Base-by-base conservation (phyloP, 768 basidiomycete species). In the Steccherinum ochraceum region DNA sequence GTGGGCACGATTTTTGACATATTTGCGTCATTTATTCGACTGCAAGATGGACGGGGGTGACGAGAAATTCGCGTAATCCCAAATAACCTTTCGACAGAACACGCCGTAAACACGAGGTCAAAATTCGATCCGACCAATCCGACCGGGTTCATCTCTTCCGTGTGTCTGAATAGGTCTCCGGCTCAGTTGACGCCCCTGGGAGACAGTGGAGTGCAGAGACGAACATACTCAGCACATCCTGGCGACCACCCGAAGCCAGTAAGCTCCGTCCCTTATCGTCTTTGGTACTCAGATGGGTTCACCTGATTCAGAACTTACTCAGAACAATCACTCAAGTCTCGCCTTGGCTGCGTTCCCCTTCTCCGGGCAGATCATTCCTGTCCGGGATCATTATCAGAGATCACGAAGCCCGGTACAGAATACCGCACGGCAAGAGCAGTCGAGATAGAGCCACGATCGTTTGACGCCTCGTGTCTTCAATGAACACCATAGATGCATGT, bases 221-320 rank as follows among this genome's bases (percentile, higher is more conserved):
- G 45, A 43, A 49, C 40, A 50, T n/a, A 25, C 43, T 27, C n/a
- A 45, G 40, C 52, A 47, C 49, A 51, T 53, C 40, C 46, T 11
- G 35, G 45, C 40, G 18, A 21, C 45, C 20, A 40, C 46, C 25
- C 47, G 48, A 46, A 40, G 47, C 52, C 55, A 51, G 46, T 52
- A 58, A 57, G 60, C 47, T 59, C 58, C 60, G 60, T 52, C 50
- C 52, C 60, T 61, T 61, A 61, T 61, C 60, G 49, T 46, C 49
- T 43, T 49, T 45, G 48, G n/a, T 50, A 52, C 50, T 47, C 30
- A 24, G 21, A 53, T 46, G 47, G 58, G 50, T 44, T 53, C 58
- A 54, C 47, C 50, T 7, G 30, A 35, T 7, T 35, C 30, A 35
- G 16, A 16, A 16, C 30, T 35, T n/a, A n/a, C n/a, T n/a, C 7